Base-by-base conservation (phyloP, 23 red algal species). In the Gracilaria gracilis region DNA sequence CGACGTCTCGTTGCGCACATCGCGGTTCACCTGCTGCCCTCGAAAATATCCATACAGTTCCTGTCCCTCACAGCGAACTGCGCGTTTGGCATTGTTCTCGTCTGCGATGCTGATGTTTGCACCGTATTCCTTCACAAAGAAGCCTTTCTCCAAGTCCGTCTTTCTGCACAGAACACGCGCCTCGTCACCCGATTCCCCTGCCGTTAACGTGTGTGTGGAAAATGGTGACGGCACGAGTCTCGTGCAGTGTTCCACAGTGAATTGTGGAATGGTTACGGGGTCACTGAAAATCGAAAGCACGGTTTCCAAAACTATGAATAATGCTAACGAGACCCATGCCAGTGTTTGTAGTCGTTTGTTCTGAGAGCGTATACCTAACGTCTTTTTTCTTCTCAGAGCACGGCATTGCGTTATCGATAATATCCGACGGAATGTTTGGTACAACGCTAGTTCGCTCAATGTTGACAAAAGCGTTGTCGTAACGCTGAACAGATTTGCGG, bases 221-320 rank as follows among this genome's bases (percentile, higher is more conserved):
- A 20, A 14, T 16, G 67, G 33, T 19, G 19, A 33, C 20, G 67
- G 36, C 17, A 73, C 34, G 1, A 73, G 20, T 44, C 38, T 35
- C 33, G 5, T 12, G 67, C 67, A 73, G 67, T 40, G 5, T 7
- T 73, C 67, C 20, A 44, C 9, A 11, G 38, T 73, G 67, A 44
- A 9, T 73, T 73, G 67, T 11, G 67, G 35, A 39, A 73, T 73
- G 16, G 34, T 73, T 2, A 73, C 34, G 35, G 67, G 67, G 67
- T 73, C 67, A 73, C 38, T 73, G 67, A 37, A 73, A 8, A 42
- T 21, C 19, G 67, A 73, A 2, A 73, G 34, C 38, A 73, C 67
- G 1, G 67, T 73, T 73, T 73, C 67, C 38, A 73, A 73, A 35
- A 73, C 17, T 35, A 73, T 0, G 38, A 73, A 73, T 16, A 73